Base-by-base conservation (phyloP, 495 filamentous ascomycete species). In the Penicillium waksmanii region DNA sequence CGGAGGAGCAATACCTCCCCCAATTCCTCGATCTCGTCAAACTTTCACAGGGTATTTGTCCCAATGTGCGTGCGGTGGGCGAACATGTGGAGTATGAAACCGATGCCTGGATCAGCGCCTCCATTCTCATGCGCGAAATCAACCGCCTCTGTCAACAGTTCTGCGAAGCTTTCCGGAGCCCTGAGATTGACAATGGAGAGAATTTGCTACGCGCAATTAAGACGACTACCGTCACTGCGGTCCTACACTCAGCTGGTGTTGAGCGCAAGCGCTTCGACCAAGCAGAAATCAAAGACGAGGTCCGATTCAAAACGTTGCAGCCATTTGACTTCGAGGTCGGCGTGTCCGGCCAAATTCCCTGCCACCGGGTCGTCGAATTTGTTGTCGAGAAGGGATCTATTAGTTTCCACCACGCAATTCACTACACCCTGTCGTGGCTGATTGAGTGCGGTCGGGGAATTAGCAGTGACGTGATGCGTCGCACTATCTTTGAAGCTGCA, bases 21-120 rank as follows among this genome's bases (percentile, higher is more conserved):
- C 95, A 99, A 66, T 98, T 98, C 75, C 80, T 99, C 23, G 96
- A 99, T 66, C 79, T 99, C 3, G 92, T 96, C 60, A 96, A 96
- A 65, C 81, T 99, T 34, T 92, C 96, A 51, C 95, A 99, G 73
- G 95, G 95, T 1, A 96, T 98, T 42, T 97, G 94, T 65, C 96
- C 95, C 13, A 99, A 98, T 64, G 77, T 92, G 5, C 85, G 95
- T 57, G 94, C 93, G 1, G 87, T 96, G 33, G 91, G 90, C 19
- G 95, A 99, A 61, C 95, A 99, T 67, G 89, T 99, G 7, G 96
- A 98, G 68, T 99, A 97, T 66, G 95, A 99, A 73, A 95, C 93
- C 6, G 95, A 99, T 67, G 89, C 92, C 31, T 99, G 95, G 95
- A 97, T 99, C 49, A 95, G 88, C 63, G 95, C 96, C 1, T 94